A percentile compares a stretch with the other conserved stretches of the same genome.
Evolutionary conservation across 768 basidiomycete genomes (phyloP).

Genomic region (Russula foetens): DNA sequence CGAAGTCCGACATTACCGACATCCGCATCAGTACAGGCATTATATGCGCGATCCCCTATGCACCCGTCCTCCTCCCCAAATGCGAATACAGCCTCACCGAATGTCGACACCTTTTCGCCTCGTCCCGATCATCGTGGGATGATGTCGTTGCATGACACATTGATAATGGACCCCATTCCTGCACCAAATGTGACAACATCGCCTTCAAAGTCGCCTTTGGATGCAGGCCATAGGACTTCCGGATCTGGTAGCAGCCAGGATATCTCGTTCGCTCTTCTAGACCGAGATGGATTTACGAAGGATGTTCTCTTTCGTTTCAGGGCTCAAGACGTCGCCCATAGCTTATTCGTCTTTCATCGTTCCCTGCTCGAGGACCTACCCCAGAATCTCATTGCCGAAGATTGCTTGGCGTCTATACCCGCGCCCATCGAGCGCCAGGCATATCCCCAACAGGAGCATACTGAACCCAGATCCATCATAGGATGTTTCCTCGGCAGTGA

Average conservation of each 20-base stretch:
- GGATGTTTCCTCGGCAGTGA: constrained; percentile 56
- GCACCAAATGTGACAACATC: not conserved
- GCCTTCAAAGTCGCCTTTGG: constrained; percentile 15
- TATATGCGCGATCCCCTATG: constrained; percentile 44
- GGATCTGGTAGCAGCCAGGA: constrained; percentile 18
- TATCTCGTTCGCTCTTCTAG: constrained; percentile 43
- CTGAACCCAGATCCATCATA: not conserved
- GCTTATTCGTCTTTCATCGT: constrained; percentile 56
- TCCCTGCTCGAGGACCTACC: constrained; percentile 39
- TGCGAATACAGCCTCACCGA: constrained; percentile 26
- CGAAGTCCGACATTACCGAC: constrained; percentile 29
- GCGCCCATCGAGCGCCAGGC: constrained; percentile 6
- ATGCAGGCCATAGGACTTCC: constrained; percentile 19
- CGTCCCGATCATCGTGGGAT: constrained; percentile 10
- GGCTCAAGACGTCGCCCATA: constrained; percentile 49
- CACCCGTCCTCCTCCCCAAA: constrained; percentile 7
- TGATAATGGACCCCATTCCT: not conserved
- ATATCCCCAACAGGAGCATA: not conserved
- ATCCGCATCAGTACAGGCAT: constrained; percentile 45
- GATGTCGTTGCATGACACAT: constrained; percentile 7
- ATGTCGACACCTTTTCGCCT: constrained; percentile 25
- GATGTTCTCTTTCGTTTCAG: constrained; percentile 61
- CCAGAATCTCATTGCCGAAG: constrained; percentile 42
- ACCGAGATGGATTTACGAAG: constrained; percentile 59
- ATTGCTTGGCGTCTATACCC: constrained; percentile 17